Conservation (phyloP, 1,284 basidiomycete genomes). For the Polyporus tsugae region DNA sequence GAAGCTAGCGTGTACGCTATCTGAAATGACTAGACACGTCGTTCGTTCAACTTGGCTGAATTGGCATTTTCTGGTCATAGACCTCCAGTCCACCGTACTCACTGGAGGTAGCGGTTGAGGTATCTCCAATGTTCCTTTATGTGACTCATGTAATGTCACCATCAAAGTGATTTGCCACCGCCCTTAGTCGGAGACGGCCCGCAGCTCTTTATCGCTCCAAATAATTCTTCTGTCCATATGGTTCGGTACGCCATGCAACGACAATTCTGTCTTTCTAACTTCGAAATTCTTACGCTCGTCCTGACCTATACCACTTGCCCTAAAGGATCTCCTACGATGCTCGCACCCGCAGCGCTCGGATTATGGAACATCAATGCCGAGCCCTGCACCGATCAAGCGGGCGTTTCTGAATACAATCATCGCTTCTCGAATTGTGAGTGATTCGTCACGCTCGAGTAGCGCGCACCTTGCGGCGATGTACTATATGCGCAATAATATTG, state of each 20-base stretch:
- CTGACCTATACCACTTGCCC: neutral
- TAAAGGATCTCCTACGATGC: neutral
- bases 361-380: neutral
- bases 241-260: neutral
- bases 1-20: neutral
- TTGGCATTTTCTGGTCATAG: neutral
- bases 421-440: neutral
- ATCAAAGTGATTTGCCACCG: conserved; percentile 1
- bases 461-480: neutral
- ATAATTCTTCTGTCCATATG: neutral
- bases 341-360: neutral
- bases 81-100: neutral
- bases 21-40: neutral
- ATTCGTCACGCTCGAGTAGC: neutral
- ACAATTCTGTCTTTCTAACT: neutral
- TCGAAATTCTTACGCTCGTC: neutral
- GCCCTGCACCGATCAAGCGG: neutral
- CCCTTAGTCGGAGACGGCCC: neutral
- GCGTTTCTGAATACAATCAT: neutral
- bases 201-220: neutral
- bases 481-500: neutral
- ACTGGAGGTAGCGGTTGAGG: neutral
- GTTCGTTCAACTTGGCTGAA: neutral
- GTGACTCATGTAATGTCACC: neutral
- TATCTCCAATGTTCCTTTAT: neutral